Base-by-base conservation (phyloP, 2,329 filamentous ascomycete genomes). In the Apiospora pterosperma region DNA sequence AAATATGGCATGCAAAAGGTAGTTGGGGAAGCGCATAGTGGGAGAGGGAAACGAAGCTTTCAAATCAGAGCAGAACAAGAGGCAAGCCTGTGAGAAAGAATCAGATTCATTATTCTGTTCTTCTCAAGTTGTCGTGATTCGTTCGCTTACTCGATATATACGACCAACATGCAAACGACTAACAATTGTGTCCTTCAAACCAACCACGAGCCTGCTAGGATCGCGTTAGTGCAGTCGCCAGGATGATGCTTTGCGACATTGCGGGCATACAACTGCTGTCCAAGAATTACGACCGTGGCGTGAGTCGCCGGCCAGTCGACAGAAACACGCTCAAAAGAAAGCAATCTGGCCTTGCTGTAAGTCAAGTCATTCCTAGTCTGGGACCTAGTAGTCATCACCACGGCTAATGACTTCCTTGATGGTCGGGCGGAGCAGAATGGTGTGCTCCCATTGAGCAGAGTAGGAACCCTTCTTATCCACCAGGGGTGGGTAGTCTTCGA, bases 401-500 rank as follows among this genome's bases (percentile, higher is more conserved):
- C 92, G 88, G 77, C 90, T 94, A 72, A 96, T 90, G 69, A 96
- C 89, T 81, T 96, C 92, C 84, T 96, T 96, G 63, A 93, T 90
- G 64, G 84, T 93, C 62, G 91, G 91, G 72, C 91, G 85, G 67
- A 95, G 86, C 69, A 95, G 78, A 70, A 94, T 91, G 36, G 91
- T 92, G 81, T 97, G 94, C 83, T 97, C 94, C 75, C 89, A 97
- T 77, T 97, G 94, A 68, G 94, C 95, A 31, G 93, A 96, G 78
- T 97, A 97, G 34, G 92, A 96, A 65, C 94, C 94, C 85, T 96
- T 97, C 80, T 94, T 89, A 80, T 97, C 94, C 71, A 91, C 90
- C 71, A 97, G 82, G 31, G 94, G 94, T 44, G 93, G 93, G 76
- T 97, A 97, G 48, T 92, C 88, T 79, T 97, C 92, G 52, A 97